Percentiles rank a stretch among this genome's conserved stretches.
These are phyloP conservation scores for Primulina tabacum DNA, from an alignment of 257 asterid genomes.

Conservation along the genomic window DNA sequence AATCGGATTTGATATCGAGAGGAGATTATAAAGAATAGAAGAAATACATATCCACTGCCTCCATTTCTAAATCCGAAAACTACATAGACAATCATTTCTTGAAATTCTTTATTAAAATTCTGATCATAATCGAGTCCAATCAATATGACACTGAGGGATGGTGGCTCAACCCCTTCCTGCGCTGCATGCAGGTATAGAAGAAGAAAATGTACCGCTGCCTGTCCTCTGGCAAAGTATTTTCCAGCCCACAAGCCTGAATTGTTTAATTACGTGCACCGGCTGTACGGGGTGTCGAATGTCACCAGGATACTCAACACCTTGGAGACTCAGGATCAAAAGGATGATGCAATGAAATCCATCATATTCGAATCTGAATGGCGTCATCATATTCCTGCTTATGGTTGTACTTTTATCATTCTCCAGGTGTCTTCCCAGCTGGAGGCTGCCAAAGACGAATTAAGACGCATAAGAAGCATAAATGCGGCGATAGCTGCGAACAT, in stretches of 20 bases:
- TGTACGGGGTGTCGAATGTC: constrained; percentile 59
- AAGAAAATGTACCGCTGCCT: constrained; percentile 44
- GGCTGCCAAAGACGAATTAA: too few relatives aligned
- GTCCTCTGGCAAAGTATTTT: constrained; percentile 66
- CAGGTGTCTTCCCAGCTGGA: too few relatives aligned
- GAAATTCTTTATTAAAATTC: background rate
- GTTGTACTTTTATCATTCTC: constrained; percentile 34
- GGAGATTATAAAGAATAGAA: background rate
- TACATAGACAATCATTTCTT: background rate
- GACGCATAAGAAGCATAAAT: too few relatives aligned
- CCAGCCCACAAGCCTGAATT: constrained; percentile 48
- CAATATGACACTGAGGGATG: constrained; percentile 46
- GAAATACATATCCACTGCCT: background rate
- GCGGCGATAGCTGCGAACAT: too few relatives aligned
- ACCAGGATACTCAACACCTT: constrained; percentile 32
- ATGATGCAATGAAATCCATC: constrained; percentile 70
- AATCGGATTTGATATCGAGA: background rate
- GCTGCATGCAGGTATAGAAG: constrained; percentile 80
- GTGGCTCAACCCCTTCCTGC: constrained; percentile 59
- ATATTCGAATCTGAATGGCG: constrained; percentile 67
- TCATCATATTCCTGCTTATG: constrained; percentile 40
- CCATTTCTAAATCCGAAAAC: background rate
- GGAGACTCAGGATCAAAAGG: constrained; percentile 27
- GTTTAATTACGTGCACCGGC: constrained; percentile 62
- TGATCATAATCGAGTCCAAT: background rate